A percentile compares a stretch with the other conserved stretches of the same genome.
These are phyloP conservation scores for Backusella luteola DNA, from an alignment of 192 early-diverging fungal genomes.

Conservation along the genomic window DNA sequence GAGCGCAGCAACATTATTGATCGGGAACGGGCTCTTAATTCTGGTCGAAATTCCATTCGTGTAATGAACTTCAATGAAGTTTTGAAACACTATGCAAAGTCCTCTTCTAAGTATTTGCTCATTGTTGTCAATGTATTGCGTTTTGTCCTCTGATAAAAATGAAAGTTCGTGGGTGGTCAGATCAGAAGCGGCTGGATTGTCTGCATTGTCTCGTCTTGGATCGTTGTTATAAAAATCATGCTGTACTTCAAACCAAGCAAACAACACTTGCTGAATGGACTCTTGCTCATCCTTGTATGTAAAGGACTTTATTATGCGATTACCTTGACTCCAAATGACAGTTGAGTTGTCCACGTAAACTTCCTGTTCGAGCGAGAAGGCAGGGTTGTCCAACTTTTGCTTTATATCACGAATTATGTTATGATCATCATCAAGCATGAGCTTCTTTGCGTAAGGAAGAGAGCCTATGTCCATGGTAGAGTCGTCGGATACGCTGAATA, in stretches of 20 bases:
- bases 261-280: slow-evolving; percentile 6
- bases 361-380: background rate
- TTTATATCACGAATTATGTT: background rate
- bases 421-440: background rate
- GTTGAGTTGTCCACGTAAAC: slow-evolving; percentile 3
- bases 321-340: slow-evolving; percentile 11
- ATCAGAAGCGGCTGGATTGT: background rate
- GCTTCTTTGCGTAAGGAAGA: background rate
- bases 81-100: slow-evolving; percentile 11
- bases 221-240: background rate
- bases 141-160: too few relatives aligned
- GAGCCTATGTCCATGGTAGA: background rate
- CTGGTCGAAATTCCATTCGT: background rate
- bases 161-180: background rate
- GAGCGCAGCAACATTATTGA: background rate
- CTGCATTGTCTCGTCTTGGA: background rate
- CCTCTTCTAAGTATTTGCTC: background rate
- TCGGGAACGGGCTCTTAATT: background rate
- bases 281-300: background rate
- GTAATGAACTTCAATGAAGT: background rate
- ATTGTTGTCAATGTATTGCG: background rate
- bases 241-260: slow-evolving; percentile 11
- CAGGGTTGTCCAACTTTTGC: background rate
- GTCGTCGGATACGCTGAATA: background rate
- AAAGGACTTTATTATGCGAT: background rate